Base-by-base conservation (phyloP, 306 rosid species). In the Potentilla sterilis region DNA sequence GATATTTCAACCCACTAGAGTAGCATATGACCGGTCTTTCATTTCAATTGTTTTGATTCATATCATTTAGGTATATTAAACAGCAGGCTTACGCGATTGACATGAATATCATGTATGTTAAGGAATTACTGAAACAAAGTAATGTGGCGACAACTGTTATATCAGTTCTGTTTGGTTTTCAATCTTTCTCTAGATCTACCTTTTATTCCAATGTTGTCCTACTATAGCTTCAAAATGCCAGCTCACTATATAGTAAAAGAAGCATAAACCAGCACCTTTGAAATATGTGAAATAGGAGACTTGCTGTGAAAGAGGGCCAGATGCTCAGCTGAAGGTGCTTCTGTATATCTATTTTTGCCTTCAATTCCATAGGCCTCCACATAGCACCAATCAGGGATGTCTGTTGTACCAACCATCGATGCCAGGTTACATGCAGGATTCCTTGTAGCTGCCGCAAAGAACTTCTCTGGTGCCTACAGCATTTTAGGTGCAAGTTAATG, bases 311-410 rank as follows among this genome's bases (percentile, higher is more conserved):
- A 81, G 80, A 76, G 74, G 75, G 84, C 77, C 84, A 88, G 78
- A 51, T 88, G 78, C 70, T 93, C 88, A 0, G 86, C 81, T 21
- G 97, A 65, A 55, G 89, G 86, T 47, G 92, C 85, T 81, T 88
- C 80, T 0, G 74, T 81, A 73, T 65, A 89, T 75, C 54, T 43
- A 70, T 83, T 77, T 80, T 67, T 86, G 38, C 91, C 88, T 41
- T 59, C 40, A 28, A 6, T 67, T 76, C 79, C 98, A 74, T 28
- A 85, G 76, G 86, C 67, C 82, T 87, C 98, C 12, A 91, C 86
- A 76, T 81, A 88, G 85, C 87, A 80, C 97, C 98, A 91, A 73
- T 91, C 97, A 10, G 97, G 96, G 73, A 93, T 93, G 83, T 93
- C 97, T 34, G 93, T 78, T 28, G 92, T 93, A 73, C 96, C 89